Conservation (phyloP, 2,329 filamentous ascomycete genomes). For the Alternaria arbusti region DNA sequence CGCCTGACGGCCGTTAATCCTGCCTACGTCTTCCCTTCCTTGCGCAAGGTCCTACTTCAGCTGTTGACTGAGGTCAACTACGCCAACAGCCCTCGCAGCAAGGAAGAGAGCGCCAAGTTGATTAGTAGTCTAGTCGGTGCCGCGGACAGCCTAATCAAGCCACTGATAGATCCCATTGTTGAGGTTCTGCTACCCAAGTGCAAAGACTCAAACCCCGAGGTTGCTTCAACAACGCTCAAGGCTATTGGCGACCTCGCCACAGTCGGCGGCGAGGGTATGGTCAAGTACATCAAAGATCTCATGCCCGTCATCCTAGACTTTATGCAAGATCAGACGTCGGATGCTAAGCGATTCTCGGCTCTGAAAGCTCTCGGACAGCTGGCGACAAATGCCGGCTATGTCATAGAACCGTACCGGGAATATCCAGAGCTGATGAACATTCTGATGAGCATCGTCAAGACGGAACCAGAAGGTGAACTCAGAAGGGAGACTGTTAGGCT, state of each 20-base stretch:
- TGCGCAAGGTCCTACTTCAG: constrained; percentile 94
- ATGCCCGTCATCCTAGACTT: constrained; percentile 97
- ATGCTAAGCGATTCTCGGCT: constrained; percentile 87
- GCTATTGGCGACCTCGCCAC: constrained; percentile 93
- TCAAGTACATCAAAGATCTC: constrained; percentile 84
- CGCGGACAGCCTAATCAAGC: constrained; percentile 89
- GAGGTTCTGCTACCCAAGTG: constrained; percentile 93
- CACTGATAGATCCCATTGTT: constrained; percentile 96
- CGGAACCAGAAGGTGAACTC: constrained; percentile 83
- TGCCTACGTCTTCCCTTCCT: constrained; percentile 94
- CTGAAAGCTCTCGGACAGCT: constrained; percentile 89
- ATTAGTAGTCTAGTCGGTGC: constrained; percentile 93
- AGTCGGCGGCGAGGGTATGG: constrained; percentile 93
- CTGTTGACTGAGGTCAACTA: constrained; percentile 96
- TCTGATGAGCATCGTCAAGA: constrained; percentile 90
- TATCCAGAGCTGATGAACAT: constrained; percentile 94
- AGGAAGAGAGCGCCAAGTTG: constrained; percentile 93
- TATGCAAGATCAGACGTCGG: constrained; percentile 90
- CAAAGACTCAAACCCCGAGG: constrained; percentile 80
- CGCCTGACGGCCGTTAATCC: constrained; percentile 90
- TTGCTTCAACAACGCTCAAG: constrained; percentile 92
- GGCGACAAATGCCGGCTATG: constrained; percentile 95
- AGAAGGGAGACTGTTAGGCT: constrained; percentile 95
- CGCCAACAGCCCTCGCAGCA: constrained; percentile 90
- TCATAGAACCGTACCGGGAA: constrained; percentile 93